These are phyloP conservation scores for Astraeus odoratus DNA, from an alignment of 768 basidiomycete genomes.

Conservation along the genomic window DNA sequence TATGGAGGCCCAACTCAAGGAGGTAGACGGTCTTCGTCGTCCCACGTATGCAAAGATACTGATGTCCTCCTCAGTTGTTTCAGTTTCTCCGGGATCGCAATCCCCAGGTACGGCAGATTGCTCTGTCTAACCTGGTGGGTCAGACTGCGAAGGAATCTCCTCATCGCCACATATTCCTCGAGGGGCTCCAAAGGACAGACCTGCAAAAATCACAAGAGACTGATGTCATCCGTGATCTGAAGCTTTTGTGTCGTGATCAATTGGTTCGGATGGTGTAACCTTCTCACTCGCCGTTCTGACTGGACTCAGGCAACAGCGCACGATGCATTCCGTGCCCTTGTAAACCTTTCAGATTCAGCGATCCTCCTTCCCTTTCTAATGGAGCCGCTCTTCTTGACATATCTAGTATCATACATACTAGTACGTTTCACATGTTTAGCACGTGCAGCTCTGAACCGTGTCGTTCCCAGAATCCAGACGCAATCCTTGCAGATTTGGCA, in stretches of 20 bases:
- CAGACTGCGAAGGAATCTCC: conserved; percentile 71
- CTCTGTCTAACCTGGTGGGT: conserved; percentile 74
- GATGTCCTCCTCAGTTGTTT: conserved; percentile 48
- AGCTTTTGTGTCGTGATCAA: conserved; percentile 83
- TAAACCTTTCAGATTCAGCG: conserved; percentile 87
- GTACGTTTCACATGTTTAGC: conserved; percentile 39
- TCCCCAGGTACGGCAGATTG: conserved; percentile 81
- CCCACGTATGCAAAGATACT: conserved; percentile 6
- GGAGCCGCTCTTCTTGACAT: conserved; percentile 67
- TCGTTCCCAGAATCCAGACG: conserved; percentile 66
- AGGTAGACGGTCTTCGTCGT: conserved; percentile 23
- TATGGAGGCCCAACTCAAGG: conserved; percentile 34
- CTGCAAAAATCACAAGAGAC: conserved; percentile 55
- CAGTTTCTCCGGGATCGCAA: conserved; percentile 83
- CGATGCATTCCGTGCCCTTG: conserved; percentile 88
- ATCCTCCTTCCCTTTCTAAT: conserved; percentile 58
- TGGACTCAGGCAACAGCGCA: conserved; percentile 72
- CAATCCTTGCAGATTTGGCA: conserved; percentile 88
- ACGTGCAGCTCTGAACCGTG: conserved; percentile 8
- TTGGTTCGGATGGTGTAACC: conserved; percentile 43
- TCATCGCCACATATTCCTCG: conserved; percentile 69
- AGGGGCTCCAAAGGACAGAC: conserved; percentile 50
- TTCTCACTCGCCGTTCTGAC: conserved; percentile 12
- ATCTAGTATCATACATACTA: conserved; percentile 84
- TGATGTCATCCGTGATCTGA: conserved; percentile 71